Base-by-base conservation (phyloP, 2,329 filamentous ascomycete genomes). In the Bipolaris sorokiniana region DNA sequence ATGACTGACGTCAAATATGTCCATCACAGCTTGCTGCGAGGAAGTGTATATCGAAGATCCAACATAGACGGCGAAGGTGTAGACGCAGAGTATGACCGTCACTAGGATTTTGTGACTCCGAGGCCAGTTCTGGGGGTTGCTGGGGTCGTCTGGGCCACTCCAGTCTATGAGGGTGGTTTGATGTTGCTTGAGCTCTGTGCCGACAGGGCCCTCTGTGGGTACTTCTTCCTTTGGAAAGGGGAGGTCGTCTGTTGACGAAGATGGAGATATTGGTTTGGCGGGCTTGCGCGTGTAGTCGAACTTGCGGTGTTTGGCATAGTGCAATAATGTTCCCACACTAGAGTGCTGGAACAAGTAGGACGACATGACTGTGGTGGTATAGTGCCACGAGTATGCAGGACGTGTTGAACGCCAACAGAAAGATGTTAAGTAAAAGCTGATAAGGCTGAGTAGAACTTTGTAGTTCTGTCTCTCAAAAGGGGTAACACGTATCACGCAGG, bases 1-100 rank as follows among this genome's bases (percentile, higher is more conserved):
- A 38, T 78, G 70, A 31, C 76, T 79, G 44, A 88, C 81, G 40
- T 78, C 77, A 61, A 87, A 88, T 22, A 78, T 76, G 7, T 75
- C 62, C 59, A 82, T 80, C 9, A 89, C 77, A 5, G 80, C 81
- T 18, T 64, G 54, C 16, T 72, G 70, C 4, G 70, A 73, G 4
- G 77, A 71, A 0, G 75, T 70, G 70, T 85, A 86, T 56, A 87
- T 81, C 4, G 80, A 76, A 5, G 78, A 80, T 3, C 79, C 81
- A 36, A 79, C 79, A 58, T 84, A 84, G 3, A 84, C 84, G 22
- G 85, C 82, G 52, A 87, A 84, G 0, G 86, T 88, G 73, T 87
- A 87, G 7, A 84, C 54, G 58, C 81, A 66, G 16, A 70, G 63
- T n/a, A 71, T 55, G 7, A 68, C 63, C 0, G 68, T 69, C 23